phyloP scores from a whole-genome alignment of 2,329 filamentous ascomycete genomes.

The Escovopsis sp. region DNA sequence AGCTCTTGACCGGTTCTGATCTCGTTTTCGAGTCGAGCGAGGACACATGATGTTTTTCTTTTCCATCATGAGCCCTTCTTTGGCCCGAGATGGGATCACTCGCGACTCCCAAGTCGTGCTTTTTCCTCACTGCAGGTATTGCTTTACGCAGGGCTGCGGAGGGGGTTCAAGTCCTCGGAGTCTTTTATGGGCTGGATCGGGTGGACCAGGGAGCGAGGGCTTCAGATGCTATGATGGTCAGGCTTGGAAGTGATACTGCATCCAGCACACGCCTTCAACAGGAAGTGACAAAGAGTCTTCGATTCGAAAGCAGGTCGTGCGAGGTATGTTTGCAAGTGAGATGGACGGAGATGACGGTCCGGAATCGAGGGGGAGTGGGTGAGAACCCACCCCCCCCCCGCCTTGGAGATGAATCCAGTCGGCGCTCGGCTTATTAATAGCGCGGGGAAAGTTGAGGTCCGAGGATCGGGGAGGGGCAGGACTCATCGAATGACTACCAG shows the following conservation, averaged over 20 bases:
- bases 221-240: not conserved
- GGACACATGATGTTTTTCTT: not conserved
- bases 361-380: not conserved
- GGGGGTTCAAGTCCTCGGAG: constrained; percentile 20
- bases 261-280: too few relatives aligned
- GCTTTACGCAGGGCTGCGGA: constrained; percentile 33
- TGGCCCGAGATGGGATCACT: constrained; percentile 1
- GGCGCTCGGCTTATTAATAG: not conserved
- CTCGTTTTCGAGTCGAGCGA: not conserved
- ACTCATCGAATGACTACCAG: too few relatives aligned
- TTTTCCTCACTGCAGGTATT: constrained; percentile 39
- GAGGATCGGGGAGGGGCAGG: too few relatives aligned
- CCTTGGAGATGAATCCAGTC: not conserved
- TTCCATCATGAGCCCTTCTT: too few relatives aligned
- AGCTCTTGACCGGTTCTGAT: not conserved
- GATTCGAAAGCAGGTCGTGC: not conserved
- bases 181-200: not conserved
- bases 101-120: constrained; percentile 11
- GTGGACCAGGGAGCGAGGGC: not conserved
- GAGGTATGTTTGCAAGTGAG: not conserved
- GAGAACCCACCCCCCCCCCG: not conserved
- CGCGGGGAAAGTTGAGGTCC: too few relatives aligned
- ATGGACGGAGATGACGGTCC: not conserved
- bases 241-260: not conserved
- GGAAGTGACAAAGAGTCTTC: not conserved